These are phyloP conservation scores for Eimeria maxima DNA, from an alignment of 169 alveolate species.

Conservation along the genomic window DNA sequence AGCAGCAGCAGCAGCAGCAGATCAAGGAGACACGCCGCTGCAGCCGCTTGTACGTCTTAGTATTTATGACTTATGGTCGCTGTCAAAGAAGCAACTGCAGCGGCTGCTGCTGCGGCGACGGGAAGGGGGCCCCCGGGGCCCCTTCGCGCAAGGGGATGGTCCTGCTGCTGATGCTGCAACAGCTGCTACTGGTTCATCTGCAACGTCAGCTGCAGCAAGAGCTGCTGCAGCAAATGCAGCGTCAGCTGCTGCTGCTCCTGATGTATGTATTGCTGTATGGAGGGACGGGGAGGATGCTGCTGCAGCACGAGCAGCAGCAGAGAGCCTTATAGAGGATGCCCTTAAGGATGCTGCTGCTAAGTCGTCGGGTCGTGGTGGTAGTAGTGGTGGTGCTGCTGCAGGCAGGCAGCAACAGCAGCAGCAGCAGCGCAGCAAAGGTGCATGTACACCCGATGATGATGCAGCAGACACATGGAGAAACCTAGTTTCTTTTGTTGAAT, in stretches of 20 bases:
- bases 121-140: slow-evolving; percentile 5
- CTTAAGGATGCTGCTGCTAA: not conserved
- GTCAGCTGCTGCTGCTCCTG: slow-evolving; percentile 34
- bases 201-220: not conserved
- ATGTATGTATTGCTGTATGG: slow-evolving; percentile 73
- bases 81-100: slow-evolving; percentile 59
- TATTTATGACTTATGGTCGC: slow-evolving; percentile 66
- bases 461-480: not conserved
- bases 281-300: slow-evolving; percentile 70
- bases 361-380: not conserved
- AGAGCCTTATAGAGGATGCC: slow-evolving; percentile 67
- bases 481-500: slow-evolving; percentile 19
- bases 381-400: slow-evolving; percentile 25
- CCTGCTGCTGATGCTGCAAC: slow-evolving; percentile 3
- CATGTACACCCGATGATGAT: slow-evolving; percentile 6
- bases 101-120: slow-evolving; percentile 77
- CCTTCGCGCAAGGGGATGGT: not conserved
- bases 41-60: slow-evolving; percentile 58
- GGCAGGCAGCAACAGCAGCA: no score
- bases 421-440: slow-evolving; percentile 36
- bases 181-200: not conserved
- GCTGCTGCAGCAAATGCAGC: slow-evolving; percentile 1
- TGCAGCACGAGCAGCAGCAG: slow-evolving; percentile 64
- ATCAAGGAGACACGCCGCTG: not conserved
- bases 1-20: not conserved